Evolutionary conservation across 2,329 filamentous ascomycete species (phyloP), one percentile per base, ranked within the genome.

Genomic region (Fusarium xyrophilum): DNA sequence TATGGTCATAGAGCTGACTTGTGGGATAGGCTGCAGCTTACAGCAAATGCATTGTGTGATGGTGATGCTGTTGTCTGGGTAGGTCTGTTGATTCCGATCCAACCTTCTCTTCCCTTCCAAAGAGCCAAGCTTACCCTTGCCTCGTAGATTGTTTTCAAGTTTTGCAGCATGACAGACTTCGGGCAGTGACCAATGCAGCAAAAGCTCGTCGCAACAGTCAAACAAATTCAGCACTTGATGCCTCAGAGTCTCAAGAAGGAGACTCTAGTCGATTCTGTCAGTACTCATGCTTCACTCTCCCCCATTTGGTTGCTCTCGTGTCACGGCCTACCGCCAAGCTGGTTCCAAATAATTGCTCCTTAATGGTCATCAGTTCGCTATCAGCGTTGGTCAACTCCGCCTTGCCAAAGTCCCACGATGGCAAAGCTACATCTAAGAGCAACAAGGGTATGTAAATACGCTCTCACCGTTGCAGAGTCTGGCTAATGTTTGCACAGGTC

Each of bases 331-430:
- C 89, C 3, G 74, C 83, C 4, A 79, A 80, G 13, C 89, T 92
- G 63, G 86, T 93, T 50, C 87, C 91, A 2, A 60, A 77, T 27
- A 82, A 83, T 32, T 90, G 91, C 14, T 84, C 86, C 27, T 82
- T 97, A 2, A 79, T 97, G 38, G 83, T 97, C 15, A 82, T 97
- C 67, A 93, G 96, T 76, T 90, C 90, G 5, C 80, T 96, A 23
- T 93, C 93, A 10, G 88, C 89, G 11, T 83, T 96, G 28, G 84
- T 97, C 61, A 91, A 92, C 69, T 86, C 89, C 56, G 89, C 93
- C 33, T 93, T 96, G 63, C 92, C 92, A 21, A 89, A 88, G 65
- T 81, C 81, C 36, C 76, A 80, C 27, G 82, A 85, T 59, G 72
- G 72, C 30, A 79, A 76, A 56, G 74, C 76, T 54, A 63, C 67